These are phyloP conservation scores for Cystobasidium sp. DNA, from an alignment of 1,284 basidiomycete species.

Conservation along the genomic window DNA sequence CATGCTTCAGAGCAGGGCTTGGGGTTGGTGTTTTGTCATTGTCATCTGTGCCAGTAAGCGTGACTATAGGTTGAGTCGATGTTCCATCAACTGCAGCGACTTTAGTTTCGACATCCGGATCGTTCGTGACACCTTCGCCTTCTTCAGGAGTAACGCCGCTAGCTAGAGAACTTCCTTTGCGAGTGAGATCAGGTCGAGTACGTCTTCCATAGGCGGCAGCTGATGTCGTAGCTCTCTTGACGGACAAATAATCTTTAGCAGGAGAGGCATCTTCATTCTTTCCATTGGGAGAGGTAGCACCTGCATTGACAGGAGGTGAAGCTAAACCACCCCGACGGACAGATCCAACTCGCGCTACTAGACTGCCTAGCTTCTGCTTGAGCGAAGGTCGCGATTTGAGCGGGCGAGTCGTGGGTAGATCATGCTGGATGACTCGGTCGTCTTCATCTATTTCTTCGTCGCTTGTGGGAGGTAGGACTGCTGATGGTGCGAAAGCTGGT, in stretches of 20 bases:
- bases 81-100: background rate
- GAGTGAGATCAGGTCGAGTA: conserved; percentile 18
- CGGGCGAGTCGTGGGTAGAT: conserved; percentile 37
- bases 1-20: background rate
- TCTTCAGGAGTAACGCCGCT: conserved; percentile 3
- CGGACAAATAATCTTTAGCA: conserved; percentile 18
- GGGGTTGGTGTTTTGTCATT: conserved; percentile 2
- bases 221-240: conserved; percentile 30
- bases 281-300: conserved; percentile 2
- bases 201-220: conserved; percentile 29
- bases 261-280: conserved; percentile 4
- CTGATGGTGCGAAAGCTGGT: conserved; percentile 41
- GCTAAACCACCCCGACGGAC: conserved; percentile 17
- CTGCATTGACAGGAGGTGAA: conserved; percentile 16
- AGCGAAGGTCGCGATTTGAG: conserved; percentile 36
- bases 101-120: background rate
- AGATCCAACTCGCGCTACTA: conserved; percentile 37
- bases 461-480: conserved; percentile 25
- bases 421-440: conserved; percentile 41
- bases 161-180: conserved; percentile 23
- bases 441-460: conserved; percentile 36
- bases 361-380: conserved; percentile 42
- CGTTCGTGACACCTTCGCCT: background rate
- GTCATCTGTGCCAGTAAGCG: background rate
- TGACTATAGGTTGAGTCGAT: background rate